A percentile compares a stretch with the other conserved stretches of the same genome.
Conservation (phyloP, 2,329 filamentous ascomycete genomes). For the Conoideocrella luteorostrata region DNA sequence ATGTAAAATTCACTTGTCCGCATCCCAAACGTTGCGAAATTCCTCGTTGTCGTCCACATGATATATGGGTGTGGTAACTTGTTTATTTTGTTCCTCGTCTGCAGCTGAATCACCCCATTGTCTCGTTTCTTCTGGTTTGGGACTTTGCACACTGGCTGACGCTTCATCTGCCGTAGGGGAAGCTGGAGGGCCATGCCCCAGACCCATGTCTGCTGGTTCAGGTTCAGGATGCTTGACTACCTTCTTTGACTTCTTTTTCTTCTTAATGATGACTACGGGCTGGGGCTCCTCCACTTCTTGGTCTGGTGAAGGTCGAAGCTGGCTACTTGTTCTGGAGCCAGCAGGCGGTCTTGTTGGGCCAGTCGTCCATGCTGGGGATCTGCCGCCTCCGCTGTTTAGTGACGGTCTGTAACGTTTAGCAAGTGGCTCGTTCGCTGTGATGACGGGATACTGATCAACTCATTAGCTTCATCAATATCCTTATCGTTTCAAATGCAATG, state of each 20-base stretch:
- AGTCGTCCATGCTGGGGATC: constrained; percentile 19
- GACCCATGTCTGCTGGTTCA: constrained; percentile 19
- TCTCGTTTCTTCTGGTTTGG: constrained; percentile 13
- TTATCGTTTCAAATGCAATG: constrained; percentile 3
- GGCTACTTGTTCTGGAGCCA: constrained; percentile 5
- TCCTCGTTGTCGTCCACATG: constrained; percentile 33
- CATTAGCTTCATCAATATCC: constrained; percentile 17
- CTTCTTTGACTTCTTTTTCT: constrained; percentile 32
- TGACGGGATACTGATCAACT: constrained; percentile 72
- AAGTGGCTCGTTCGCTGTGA: constrained; percentile 69
- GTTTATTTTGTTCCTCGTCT: constrained; percentile 8
- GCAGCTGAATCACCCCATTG: constrained; percentile 9
- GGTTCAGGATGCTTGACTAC: constrained; percentile 28
- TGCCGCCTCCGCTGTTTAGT: constrained; percentile 20
- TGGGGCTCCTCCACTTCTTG: constrained; percentile 14
- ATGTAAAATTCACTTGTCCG: too few species aligned
- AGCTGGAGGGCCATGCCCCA: constrained; percentile 17
- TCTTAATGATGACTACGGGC: constrained; percentile 28
- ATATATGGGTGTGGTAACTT: constrained; percentile 16
- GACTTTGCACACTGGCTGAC: constrained; percentile 2
- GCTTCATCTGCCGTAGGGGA: background rate
- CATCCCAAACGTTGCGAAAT: constrained; percentile 40
- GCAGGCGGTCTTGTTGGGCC: constrained; percentile 16
- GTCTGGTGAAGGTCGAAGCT: background rate
- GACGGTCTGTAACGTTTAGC: constrained; percentile 55